A percentile compares a stretch with the other conserved stretches of the same genome.
These are phyloP conservation scores for Blastobotrys mokoenaii DNA, from an alignment of 805 yeast species.

Conservation along the genomic window DNA sequence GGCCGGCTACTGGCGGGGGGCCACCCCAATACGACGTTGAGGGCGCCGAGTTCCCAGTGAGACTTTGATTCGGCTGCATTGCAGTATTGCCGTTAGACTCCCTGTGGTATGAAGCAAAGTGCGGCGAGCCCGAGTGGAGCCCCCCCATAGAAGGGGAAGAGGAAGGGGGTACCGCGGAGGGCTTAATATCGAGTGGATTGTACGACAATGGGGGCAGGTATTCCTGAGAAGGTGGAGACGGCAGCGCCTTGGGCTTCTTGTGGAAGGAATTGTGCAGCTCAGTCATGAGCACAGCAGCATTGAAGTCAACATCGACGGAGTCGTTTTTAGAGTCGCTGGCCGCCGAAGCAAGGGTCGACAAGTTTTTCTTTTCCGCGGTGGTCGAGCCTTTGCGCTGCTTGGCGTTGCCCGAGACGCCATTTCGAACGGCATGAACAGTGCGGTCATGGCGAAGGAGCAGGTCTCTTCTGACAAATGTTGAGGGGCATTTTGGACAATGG, in stretches of 20 bases:
- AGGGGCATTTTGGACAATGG: conserved; percentile 59
- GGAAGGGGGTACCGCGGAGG: background rate
- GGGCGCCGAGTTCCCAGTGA: no score
- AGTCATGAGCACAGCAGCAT: conserved; percentile 19
- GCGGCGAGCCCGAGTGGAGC: background rate
- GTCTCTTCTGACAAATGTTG: conserved; percentile 71
- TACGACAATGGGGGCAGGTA: conserved; percentile 5
- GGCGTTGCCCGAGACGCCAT: conserved; percentile 1
- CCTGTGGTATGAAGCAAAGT: background rate
- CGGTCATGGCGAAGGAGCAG: conserved; percentile 67
- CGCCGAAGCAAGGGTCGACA: background rate
- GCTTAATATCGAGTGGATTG: background rate
- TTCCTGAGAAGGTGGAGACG: conserved; percentile 1
- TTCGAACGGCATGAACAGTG: conserved; percentile 50
- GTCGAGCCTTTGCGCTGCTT: background rate
- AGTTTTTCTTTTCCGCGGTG: background rate
- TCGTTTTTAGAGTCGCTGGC: background rate
- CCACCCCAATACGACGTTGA: background rate
- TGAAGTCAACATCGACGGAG: conserved; percentile 14
- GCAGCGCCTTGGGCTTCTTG: conserved; percentile 3
- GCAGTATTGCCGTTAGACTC: background rate
- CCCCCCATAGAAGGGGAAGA: background rate
- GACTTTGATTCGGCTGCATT: background rate
- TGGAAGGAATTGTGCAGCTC: conserved; percentile 17
- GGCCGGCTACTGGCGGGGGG: conserved; percentile 1